A percentile compares a stretch with the other conserved stretches of the same genome.
Evolutionary conservation across 495 filamentous ascomycete species (phyloP).

Genomic region (Penicillium roqueforti): DNA sequence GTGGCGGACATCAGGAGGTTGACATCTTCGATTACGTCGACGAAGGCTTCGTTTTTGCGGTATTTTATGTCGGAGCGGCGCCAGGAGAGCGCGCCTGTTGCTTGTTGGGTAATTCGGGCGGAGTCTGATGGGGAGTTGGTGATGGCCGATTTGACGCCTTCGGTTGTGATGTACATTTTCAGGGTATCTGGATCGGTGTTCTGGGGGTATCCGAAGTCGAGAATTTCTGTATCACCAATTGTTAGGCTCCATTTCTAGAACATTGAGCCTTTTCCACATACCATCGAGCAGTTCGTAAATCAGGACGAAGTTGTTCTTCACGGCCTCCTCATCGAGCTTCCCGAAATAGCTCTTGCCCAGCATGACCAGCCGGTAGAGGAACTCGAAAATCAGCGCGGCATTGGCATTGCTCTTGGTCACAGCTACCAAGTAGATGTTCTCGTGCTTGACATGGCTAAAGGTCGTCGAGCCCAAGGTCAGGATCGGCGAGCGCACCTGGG

Average conservation of each 20-base stretch:
- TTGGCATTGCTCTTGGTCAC: constrained; percentile 99
- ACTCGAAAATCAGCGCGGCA: constrained; percentile 97
- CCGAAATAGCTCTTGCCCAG: constrained; percentile 96
- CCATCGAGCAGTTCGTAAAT: constrained; percentile 98
- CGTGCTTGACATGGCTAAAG: constrained; percentile 98
- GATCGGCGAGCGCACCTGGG: constrained; percentile 95
- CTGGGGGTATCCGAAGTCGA: constrained; percentile 99
- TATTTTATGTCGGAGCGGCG: constrained; percentile 96
- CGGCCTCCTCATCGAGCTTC: constrained; percentile 98
- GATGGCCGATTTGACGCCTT: constrained; percentile 95
- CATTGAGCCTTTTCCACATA: constrained; percentile 29
- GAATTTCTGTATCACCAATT: constrained; percentile 64
- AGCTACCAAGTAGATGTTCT: constrained; percentile 98
- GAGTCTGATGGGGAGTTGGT: constrained; percentile 68
- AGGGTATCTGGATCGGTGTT: constrained; percentile 98
- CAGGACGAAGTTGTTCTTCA: constrained; percentile 99
- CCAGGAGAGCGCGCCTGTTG: constrained; percentile 96
- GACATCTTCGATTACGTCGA: constrained; percentile 98
- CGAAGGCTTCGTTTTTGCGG: constrained; percentile 98
- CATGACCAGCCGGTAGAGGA: constrained; percentile 85
- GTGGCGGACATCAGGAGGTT: constrained; percentile 98
- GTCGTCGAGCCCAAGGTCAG: constrained; percentile 96
- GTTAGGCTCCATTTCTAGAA: neutral
- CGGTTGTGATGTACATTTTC: constrained; percentile 99
- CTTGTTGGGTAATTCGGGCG: constrained; percentile 97